Percentiles rank a stretch among this genome's conserved stretches.
phyloP scores from a whole-genome alignment of 2,329 filamentous ascomycete genomes.

The Trichoderma aggressivum region DNA sequence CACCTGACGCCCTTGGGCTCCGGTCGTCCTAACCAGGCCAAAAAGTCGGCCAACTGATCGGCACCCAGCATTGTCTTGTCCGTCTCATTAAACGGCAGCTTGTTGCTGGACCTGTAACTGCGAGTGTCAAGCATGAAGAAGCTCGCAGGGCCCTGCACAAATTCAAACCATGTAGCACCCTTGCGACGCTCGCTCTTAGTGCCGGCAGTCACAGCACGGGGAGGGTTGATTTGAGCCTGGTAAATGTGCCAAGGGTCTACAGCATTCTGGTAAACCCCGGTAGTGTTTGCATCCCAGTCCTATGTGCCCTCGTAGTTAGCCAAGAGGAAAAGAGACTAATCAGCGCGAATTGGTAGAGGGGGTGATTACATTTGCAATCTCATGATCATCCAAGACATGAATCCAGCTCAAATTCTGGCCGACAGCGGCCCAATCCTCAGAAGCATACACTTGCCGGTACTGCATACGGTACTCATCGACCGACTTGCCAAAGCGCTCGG shows the following conservation, averaged over 20 bases:
- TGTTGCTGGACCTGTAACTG: constrained; percentile 72
- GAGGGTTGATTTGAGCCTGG: constrained; percentile 81
- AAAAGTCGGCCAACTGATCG: constrained; percentile 73
- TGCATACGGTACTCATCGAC: constrained; percentile 80
- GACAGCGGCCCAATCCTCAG: constrained; percentile 80
- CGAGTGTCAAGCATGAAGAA: constrained; percentile 96
- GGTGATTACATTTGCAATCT: constrained; percentile 83
- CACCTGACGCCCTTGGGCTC: constrained; percentile 78
- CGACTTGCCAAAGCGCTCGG: constrained; percentile 68
- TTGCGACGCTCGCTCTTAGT: constrained; percentile 36
- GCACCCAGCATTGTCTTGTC: constrained; percentile 85
- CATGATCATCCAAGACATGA: constrained; percentile 94
- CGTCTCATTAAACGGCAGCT: constrained; percentile 54
- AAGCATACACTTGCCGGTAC: constrained; percentile 93
- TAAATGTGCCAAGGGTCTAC: constrained; percentile 85
- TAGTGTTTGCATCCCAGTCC: constrained; percentile 81
- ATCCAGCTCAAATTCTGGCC: constrained; percentile 89
- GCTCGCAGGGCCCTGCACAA: constrained; percentile 82
- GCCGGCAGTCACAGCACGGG: constrained; percentile 53
- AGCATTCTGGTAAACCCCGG: constrained; percentile 74
- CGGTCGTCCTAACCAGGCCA: constrained; percentile 70
- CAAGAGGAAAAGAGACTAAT: not conserved
- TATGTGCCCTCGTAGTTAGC: constrained; percentile 50
- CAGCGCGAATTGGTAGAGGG: not conserved
- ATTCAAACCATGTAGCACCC: constrained; percentile 80